These are phyloP conservation scores for Parathielavia appendiculata DNA, from an alignment of 495 filamentous ascomycete species.

Conservation along the genomic window DNA sequence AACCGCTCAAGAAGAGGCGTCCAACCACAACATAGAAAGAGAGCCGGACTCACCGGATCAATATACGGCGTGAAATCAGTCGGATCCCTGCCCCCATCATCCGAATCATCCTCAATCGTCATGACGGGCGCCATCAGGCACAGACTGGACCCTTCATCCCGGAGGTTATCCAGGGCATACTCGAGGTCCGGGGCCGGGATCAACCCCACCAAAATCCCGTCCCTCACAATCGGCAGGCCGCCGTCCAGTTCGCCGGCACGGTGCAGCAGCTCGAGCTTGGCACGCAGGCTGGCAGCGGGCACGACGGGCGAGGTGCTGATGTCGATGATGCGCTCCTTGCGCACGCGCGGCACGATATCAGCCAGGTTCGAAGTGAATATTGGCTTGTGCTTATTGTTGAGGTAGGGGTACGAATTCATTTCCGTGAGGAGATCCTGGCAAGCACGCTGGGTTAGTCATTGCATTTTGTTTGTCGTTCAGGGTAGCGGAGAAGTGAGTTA, in stretches of 20 bases:
- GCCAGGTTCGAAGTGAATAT: constrained; percentile 78
- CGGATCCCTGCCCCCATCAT: constrained; percentile 57
- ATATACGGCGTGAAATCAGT: constrained; percentile 88
- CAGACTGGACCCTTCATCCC: constrained; percentile 61
- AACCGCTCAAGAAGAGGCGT: background rate
- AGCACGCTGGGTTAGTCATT: background rate
- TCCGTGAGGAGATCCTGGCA: constrained; percentile 72
- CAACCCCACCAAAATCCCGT: constrained; percentile 77
- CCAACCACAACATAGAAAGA: background rate
- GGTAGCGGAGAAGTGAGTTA: background rate
- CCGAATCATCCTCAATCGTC: constrained; percentile 48
- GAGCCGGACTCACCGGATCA: constrained; percentile 69
- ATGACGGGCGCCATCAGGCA: constrained; percentile 75
- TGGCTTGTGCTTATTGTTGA: constrained; percentile 89
- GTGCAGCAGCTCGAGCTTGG: constrained; percentile 75
- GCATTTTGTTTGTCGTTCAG: background rate
- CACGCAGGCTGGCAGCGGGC: constrained; percentile 64
- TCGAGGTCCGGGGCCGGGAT: constrained; percentile 94
- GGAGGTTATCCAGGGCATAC: constrained; percentile 80
- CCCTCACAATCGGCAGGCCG: constrained; percentile 76
- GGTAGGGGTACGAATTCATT: constrained; percentile 94
- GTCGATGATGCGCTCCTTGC: constrained; percentile 76
- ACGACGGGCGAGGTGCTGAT: constrained; percentile 75
- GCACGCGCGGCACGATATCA: constrained; percentile 74
- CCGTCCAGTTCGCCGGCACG: constrained; percentile 86